Evolutionary conservation across 768 basidiomycete species (phyloP).

Genomic region (Psilocybe subaeruginosa): DNA sequence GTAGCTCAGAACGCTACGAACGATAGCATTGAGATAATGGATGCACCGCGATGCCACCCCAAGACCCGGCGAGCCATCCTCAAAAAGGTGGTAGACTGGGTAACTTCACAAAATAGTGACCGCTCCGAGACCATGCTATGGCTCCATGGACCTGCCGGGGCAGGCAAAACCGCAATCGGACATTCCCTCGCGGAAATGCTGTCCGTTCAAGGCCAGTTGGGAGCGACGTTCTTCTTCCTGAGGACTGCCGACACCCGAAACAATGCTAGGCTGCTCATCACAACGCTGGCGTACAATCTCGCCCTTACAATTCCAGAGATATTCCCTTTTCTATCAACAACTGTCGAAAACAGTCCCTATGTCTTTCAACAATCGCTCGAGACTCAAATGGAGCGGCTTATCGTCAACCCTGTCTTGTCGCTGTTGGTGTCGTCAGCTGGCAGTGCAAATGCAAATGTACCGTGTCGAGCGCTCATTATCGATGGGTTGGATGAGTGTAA

Average conservation of each 20-base stretch:
- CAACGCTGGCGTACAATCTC: slow-evolving; percentile 33
- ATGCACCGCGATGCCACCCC: background rate
- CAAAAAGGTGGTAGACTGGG: background rate
- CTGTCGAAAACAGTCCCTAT: no score
- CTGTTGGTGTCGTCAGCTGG: no score
- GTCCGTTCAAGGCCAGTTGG: slow-evolving; percentile 8
- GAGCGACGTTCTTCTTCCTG: slow-evolving; percentile 39
- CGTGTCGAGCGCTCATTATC: background rate
- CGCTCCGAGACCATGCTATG: slow-evolving; percentile 9
- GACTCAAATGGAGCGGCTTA: no score
- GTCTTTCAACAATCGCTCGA: no score
- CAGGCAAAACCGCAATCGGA: slow-evolving; percentile 27
- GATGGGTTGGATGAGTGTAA: slow-evolving; percentile 13
- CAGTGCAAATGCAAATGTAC: no score
- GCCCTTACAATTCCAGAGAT: slow-evolving; percentile 5
- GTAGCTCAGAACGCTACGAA: background rate
- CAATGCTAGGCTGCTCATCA: slow-evolving; percentile 25
- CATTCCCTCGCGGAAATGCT: slow-evolving; percentile 26
- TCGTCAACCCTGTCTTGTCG: background rate
- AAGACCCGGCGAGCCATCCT: background rate
- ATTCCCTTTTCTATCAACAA: no score
- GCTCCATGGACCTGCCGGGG: slow-evolving; percentile 24
- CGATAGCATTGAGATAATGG: background rate
- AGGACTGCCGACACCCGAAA: slow-evolving; percentile 27
- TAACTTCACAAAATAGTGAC: background rate